phyloP scores from a whole-genome alignment of 495 filamentous ascomycete species.

The Daldinia grandis region DNA sequence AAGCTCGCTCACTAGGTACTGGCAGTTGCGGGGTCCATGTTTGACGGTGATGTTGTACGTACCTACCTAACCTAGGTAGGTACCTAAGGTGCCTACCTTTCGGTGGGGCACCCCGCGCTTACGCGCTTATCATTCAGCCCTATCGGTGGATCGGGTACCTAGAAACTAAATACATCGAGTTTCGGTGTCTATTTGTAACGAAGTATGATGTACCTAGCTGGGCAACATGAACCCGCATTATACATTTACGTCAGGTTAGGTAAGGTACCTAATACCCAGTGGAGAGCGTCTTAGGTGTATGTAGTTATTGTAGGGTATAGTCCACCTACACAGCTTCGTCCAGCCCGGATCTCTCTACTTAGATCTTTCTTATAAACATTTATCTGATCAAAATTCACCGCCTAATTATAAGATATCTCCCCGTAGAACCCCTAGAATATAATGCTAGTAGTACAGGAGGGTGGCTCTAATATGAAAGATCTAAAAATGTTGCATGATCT shows the following conservation, averaged over 20 bases:
- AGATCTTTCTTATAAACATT: background rate
- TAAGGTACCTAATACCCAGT: background rate
- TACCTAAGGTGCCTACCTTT: no score
- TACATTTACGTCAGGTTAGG: background rate
- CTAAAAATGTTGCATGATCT: background rate
- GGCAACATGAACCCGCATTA: no score
- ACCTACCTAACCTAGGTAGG: background rate
- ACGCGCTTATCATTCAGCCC: slow-evolving; percentile 16
- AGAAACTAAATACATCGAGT: background rate
- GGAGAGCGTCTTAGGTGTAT: no score
- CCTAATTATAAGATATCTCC: background rate
- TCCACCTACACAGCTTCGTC: no score
- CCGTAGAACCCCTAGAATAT: no score
- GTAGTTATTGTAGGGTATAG: no score
- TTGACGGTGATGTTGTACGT: background rate
- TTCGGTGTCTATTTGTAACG: no score
- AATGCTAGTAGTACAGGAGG: background rate
- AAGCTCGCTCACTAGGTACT: background rate
- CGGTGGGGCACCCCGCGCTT: background rate
- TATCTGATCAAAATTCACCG: background rate
- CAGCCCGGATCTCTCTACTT: background rate
- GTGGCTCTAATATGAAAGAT: background rate
- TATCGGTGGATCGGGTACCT: slow-evolving; percentile 10
- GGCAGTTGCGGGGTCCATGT: slow-evolving; percentile 20
- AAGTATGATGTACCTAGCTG: no score